Evolutionary conservation across 169 alveolate species (phyloP).

Genomic region (Plasmodium yoelii): DNA sequence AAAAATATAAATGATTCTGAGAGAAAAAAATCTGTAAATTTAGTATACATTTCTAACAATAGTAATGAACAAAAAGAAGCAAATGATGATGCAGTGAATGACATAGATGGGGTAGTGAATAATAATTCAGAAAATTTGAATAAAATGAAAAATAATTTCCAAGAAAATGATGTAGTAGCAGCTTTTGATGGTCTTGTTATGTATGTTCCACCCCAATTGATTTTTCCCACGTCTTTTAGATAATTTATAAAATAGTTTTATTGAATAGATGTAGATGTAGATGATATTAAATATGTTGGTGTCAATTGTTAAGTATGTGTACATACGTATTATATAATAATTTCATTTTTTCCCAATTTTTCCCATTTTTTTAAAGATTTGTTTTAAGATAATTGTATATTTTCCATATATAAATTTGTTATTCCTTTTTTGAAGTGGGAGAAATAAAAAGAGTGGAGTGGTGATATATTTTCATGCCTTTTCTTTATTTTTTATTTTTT

Average conservation of each 20-base stretch:
- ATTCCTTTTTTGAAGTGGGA: too few relatives aligned
- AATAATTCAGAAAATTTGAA: not conserved
- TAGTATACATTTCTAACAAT: not conserved
- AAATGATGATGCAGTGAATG: not conserved
- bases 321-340: not conserved
- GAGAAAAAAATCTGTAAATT: not conserved
- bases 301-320: not conserved
- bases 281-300: not conserved
- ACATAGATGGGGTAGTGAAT: not conserved
- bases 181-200: slow-evolving; percentile 67
- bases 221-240: too few relatives aligned
- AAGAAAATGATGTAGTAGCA: slow-evolving; percentile 27
- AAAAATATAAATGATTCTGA: not conserved
- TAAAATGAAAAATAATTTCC: not conserved
- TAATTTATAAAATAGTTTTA: too few relatives aligned
- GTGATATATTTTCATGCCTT: too few relatives aligned
- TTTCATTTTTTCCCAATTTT: too few relatives aligned
- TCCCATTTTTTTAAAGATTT: too few relatives aligned
- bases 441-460: too few relatives aligned
- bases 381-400: too few relatives aligned
- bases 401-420: too few relatives aligned
- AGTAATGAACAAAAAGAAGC: not conserved
- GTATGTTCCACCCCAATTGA: slow-evolving; percentile 47
- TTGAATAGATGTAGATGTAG: too few relatives aligned
- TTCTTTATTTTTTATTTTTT: too few relatives aligned